These are phyloP conservation scores for Rauvolfia tetraphylla DNA, from an alignment of 257 asterid species.

Conservation along the genomic window DNA sequence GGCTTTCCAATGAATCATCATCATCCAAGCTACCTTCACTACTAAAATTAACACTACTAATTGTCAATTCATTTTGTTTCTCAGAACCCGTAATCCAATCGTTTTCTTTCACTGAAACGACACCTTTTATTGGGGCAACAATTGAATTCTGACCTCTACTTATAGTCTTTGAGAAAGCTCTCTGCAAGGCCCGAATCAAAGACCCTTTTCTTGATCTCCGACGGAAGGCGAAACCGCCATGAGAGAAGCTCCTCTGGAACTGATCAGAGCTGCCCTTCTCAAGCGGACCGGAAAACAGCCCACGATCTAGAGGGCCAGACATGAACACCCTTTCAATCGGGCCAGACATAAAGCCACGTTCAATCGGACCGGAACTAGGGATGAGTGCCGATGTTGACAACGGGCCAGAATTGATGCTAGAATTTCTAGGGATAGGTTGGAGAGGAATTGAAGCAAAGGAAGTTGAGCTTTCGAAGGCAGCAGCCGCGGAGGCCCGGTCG, in stretches of 20 bases:
- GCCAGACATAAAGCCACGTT: slow-evolving; percentile 81
- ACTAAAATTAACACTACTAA: slow-evolving; percentile 69
- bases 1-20: slow-evolving; percentile 52
- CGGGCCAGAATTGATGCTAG: slow-evolving; percentile 59
- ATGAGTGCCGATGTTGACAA: slow-evolving; percentile 38
- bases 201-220: slow-evolving; percentile 53
- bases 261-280: slow-evolving; percentile 60
- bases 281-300: slow-evolving; percentile 67
- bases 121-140: slow-evolving; percentile 82
- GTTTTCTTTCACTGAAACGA: slow-evolving; percentile 51
- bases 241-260: slow-evolving; percentile 77
- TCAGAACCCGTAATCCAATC: slow-evolving; percentile 60
- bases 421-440: slow-evolving; percentile 71
- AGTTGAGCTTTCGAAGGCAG: slow-evolving; percentile 86
- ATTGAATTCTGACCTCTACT: slow-evolving; percentile 76
- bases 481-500: slow-evolving; percentile 75
- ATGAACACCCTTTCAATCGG: slow-evolving; percentile 76
- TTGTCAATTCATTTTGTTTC: slow-evolving; percentile 68
- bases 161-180: slow-evolving; percentile 71
- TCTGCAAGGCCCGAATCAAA: slow-evolving; percentile 52
- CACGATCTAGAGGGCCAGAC: slow-evolving; percentile 82
- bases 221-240: slow-evolving; percentile 70
- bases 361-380: slow-evolving; percentile 63
- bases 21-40: slow-evolving; percentile 74
- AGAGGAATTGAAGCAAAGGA: slow-evolving; percentile 85